A percentile compares a stretch with the other conserved stretches of the same genome.
Conservation (phyloP, 805 yeast species). For the Barnettozyma sucrosica region DNA sequence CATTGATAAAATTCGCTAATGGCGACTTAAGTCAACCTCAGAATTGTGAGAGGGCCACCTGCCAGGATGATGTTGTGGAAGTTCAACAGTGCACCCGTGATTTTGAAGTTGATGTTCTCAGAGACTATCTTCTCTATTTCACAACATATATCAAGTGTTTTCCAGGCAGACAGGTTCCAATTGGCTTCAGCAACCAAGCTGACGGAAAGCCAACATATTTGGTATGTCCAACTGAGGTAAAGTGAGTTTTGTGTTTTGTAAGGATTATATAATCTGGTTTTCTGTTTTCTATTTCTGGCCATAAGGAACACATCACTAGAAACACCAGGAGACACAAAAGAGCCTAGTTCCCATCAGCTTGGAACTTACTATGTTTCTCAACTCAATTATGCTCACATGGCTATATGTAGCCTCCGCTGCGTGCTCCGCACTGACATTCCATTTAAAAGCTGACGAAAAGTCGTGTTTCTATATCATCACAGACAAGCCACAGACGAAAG, state of each 20-base stretch:
- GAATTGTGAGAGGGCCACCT: too few species aligned
- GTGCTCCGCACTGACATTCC: constrained; percentile 63
- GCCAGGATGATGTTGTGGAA: too few species aligned
- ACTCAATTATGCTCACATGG: not conserved
- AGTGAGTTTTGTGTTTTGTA: not conserved
- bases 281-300: not conserved
- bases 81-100: too few species aligned
- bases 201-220: too few species aligned
- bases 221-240: too few species aligned
- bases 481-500: constrained; percentile 47
- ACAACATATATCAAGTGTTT: too few species aligned
- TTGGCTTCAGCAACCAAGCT: too few species aligned
- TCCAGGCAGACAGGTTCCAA: too few species aligned
- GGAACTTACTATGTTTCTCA: not conserved
- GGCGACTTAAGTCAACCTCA: too few species aligned
- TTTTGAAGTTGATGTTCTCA: too few species aligned
- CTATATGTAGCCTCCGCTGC: constrained; percentile 25
- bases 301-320: not conserved
- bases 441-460: constrained; percentile 67
- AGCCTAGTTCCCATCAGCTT: not conserved
- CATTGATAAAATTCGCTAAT: too few species aligned
- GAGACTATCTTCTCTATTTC: too few species aligned
- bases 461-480: constrained; percentile 71
- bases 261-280: not conserved
- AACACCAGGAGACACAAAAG: not conserved